Percentiles rank a stretch among this genome's conserved stretches.
Evolutionary conservation across 148 eudicot genomes (phyloP).

Genomic region (Rhododendron ovatum): DNA sequence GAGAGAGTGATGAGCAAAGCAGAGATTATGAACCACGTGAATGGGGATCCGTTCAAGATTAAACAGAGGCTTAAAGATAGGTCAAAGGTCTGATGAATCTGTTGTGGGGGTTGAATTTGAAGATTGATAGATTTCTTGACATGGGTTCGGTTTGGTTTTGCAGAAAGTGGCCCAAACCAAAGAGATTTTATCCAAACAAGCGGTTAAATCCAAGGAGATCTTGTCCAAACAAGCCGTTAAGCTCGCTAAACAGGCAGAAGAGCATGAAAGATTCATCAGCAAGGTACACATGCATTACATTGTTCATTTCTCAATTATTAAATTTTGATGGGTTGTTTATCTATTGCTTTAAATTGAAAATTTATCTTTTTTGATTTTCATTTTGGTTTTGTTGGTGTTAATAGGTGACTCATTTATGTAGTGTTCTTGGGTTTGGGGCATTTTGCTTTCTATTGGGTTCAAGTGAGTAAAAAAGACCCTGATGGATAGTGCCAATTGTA

Average conservation of each 20-base stretch:
- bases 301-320: background rate
- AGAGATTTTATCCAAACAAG: conserved; percentile 84
- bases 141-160: conserved; percentile 11
- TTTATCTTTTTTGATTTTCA: background rate
- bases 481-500: background rate
- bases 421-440: conserved; percentile 94
- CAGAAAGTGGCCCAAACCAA: conserved; percentile 81
- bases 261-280: conserved; percentile 83
- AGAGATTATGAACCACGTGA: conserved; percentile 40
- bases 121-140: background rate
- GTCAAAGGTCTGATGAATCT: conserved; percentile 43
- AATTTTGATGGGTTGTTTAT: background rate
- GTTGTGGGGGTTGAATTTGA: background rate
- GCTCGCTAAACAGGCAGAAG: conserved; percentile 92
- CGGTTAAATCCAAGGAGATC: conserved; percentile 65
- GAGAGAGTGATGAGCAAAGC: conserved; percentile 48
- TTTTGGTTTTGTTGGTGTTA: background rate
- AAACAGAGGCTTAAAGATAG: conserved; percentile 50
- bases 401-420: conserved; percentile 82
- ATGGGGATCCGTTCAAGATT: conserved; percentile 27
- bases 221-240: conserved; percentile 82
- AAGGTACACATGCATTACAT: conserved; percentile 36
- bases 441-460: conserved; percentile 62
- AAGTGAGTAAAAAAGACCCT: background rate
- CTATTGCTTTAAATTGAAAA: background rate